Evolutionary conservation across 768 basidiomycete species (phyloP).

Genomic region (Russula vinacea): DNA sequence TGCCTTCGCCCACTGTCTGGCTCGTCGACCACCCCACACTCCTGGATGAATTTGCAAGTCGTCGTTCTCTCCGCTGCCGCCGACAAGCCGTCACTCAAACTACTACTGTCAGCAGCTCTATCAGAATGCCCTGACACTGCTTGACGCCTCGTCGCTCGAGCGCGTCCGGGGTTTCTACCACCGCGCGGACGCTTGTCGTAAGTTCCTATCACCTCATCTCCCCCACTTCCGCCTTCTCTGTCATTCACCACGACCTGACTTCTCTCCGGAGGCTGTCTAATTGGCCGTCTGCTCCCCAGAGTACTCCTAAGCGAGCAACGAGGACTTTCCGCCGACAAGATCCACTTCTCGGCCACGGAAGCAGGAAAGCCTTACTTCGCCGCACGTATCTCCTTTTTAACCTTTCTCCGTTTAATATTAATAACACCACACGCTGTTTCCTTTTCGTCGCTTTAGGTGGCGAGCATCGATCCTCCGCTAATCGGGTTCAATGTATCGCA

Average conservation of each 20-base stretch:
- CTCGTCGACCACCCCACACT: conserved; percentile 24
- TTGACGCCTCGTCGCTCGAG: conserved; percentile 55
- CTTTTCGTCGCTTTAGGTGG: conserved; percentile 39
- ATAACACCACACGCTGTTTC: neutral
- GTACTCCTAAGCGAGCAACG: conserved; percentile 56
- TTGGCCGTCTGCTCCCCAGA: conserved; percentile 74
- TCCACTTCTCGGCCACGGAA: conserved; percentile 55
- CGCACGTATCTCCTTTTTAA: conserved; percentile 41
- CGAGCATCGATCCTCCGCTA: conserved; percentile 48
- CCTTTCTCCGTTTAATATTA: neutral
- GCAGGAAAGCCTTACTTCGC: conserved; percentile 77
- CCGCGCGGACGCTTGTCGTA: conserved; percentile 74
- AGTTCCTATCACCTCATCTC: neutral
- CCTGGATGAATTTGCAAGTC: conserved; percentile 25
- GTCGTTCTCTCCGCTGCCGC: neutral
- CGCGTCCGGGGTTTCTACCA: conserved; percentile 65
- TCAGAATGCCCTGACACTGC: conserved; percentile 50
- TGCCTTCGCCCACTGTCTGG: conserved; percentile 21
- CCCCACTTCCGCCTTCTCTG: neutral
- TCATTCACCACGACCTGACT: neutral
- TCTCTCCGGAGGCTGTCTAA: conserved; percentile 56
- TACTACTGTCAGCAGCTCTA: conserved; percentile 57
- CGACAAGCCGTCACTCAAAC: neutral
- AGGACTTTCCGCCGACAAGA: conserved; percentile 47
- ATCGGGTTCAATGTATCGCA: conserved; percentile 81